Base-by-base conservation (phyloP, 2,329 filamentous ascomycete species). In the Pseudocercospora musae region DNA sequence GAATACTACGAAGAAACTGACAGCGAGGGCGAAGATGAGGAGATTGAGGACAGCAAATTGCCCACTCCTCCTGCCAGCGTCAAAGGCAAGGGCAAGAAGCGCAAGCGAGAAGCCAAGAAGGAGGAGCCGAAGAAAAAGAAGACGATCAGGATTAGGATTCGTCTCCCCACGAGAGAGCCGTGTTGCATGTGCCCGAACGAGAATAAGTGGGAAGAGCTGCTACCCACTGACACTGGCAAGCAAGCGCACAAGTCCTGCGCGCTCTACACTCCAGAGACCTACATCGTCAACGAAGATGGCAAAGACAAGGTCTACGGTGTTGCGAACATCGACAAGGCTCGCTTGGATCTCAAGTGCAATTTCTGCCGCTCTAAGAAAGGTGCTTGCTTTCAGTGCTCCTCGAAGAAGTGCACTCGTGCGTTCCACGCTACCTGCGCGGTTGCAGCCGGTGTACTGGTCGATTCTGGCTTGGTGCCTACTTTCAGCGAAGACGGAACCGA, bases 361-460 rank as follows among this genome's bases (percentile, higher is more conserved):
- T 96, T 91, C 78, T 99, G 95, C 74, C 91, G 93, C 33, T 96
- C 92, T 31, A 96, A 95, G 76, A 90, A 90, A 61, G 95, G 95
- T n/a, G 92, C 92, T 15, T 97, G 94, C 78, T 96, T 99, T 79
- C 94, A 98, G 76, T 99, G 95, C 77, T 96, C 92, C 0, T 89
- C 92, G 69, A 94, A 93, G 80, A 98, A 96, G 75, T 99, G 95
- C 72, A 89, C 91, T 3, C 84, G 95, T 66, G 89, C 94, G 8
- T 99, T 97, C 77, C 95, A 99, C 75, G 91, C 94, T 15, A 98
- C 93, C 1, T 99, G 95, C 74, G 95, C 95, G 2, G 89, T 92
- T 7, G 88, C 94, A 21, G 94, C 93, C 37, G 95, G 95, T 60
- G 92, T 97, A 1, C 90, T 96, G 73, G 88, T 97, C 54, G 94